phyloP scores from a whole-genome alignment of 495 filamentous ascomycete genomes.

The Xylaria bambusicola region DNA sequence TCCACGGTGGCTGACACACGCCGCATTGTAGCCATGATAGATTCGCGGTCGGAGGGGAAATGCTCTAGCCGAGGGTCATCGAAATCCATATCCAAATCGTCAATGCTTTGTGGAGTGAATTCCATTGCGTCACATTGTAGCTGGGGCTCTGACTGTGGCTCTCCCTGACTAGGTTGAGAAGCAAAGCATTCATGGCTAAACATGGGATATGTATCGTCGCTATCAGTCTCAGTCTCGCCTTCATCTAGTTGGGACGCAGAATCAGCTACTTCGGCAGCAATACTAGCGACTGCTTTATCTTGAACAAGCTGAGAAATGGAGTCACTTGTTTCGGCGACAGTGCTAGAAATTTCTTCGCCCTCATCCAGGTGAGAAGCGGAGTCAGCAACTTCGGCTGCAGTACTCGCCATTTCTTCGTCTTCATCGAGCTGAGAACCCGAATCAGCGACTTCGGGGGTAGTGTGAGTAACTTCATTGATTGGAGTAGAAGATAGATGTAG shows the following conservation, averaged over 20 bases:
- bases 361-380: constrained; percentile 33
- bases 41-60: constrained; percentile 51
- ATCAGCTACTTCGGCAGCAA: constrained; percentile 51
- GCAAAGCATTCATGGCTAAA: constrained; percentile 27
- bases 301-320: constrained; percentile 33
- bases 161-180: constrained; percentile 5
- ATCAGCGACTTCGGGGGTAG: constrained; percentile 52
- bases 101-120: constrained; percentile 6
- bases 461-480: constrained; percentile 37
- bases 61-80: constrained; percentile 54
- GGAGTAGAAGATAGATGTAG: constrained; percentile 31
- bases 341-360: constrained; percentile 37
- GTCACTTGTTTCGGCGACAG: constrained; percentile 51
- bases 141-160: background rate
- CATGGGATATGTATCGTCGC: constrained; percentile 30
- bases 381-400: constrained; percentile 53
- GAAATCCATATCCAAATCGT: constrained; percentile 36
- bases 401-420: constrained; percentile 26
- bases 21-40: constrained; percentile 49
- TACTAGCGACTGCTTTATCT: constrained; percentile 36
- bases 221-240: constrained; percentile 24
- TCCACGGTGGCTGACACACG: constrained; percentile 48
- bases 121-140: background rate
- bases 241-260: constrained; percentile 33
- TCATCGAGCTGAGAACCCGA: constrained; percentile 34